Conservation (phyloP, 139 green algal species). For the Asterochloris sp. region DNA sequence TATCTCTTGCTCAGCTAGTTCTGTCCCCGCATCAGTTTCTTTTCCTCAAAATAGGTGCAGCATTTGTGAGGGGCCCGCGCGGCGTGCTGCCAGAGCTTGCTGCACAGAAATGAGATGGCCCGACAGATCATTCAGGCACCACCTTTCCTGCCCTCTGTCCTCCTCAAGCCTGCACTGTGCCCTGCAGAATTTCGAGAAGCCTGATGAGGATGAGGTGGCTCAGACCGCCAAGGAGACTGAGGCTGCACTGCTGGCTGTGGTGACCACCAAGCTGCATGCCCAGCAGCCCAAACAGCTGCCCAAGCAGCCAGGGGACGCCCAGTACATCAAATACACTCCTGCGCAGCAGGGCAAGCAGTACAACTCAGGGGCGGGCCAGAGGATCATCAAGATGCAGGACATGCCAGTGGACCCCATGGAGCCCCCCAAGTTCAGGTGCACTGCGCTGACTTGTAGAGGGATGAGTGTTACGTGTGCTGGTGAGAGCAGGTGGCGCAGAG, state of each 20-base stretch:
- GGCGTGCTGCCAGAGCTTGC: too few species aligned
- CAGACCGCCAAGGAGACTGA: conserved; percentile 63
- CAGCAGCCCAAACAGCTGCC: conserved; percentile 78
- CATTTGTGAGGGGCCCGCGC: too few species aligned
- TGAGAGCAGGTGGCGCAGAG: too few species aligned
- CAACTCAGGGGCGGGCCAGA: conserved; percentile 67
- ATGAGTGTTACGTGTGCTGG: too few species aligned
- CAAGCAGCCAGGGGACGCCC: conserved; percentile 60
- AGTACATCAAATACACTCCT: conserved; percentile 97
- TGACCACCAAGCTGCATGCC: conserved; percentile 74
- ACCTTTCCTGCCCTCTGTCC: too few species aligned
- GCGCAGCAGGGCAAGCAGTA: conserved; percentile 59
- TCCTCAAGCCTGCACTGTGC: too few species aligned
- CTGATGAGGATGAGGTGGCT: conserved; percentile 80
- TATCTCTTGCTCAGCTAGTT: too few species aligned
- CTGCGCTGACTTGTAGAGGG: too few species aligned
- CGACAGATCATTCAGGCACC: too few species aligned
- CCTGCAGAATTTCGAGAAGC: conserved; percentile 53
- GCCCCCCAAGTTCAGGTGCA: conserved; percentile 95
- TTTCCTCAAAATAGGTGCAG: too few species aligned
- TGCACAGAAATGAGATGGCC: too few species aligned
- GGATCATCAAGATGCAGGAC: conserved; percentile 98
- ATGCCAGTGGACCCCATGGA: conserved; percentile 94
- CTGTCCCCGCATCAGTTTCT: too few species aligned
- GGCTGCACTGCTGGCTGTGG: conserved; percentile 62